Evolutionary conservation across 495 filamentous ascomycete genomes (phyloP).

Genomic region (Terfezia boudieri): DNA sequence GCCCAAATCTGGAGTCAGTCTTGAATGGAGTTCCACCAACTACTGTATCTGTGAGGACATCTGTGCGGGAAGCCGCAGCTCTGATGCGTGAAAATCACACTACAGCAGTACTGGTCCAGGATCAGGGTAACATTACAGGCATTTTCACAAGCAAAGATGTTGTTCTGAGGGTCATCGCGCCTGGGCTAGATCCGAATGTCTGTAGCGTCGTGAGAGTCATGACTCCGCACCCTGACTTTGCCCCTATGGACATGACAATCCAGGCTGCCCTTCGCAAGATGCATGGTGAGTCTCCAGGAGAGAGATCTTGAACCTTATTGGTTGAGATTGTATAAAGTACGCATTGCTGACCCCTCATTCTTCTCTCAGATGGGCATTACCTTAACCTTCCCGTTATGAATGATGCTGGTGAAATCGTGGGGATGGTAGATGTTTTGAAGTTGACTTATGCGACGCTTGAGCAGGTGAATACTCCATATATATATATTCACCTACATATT

Average conservation of each 20-base stretch:
- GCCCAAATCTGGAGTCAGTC: conserved; percentile 85
- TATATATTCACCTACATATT: conserved; percentile 5
- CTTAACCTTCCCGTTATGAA: conserved; percentile 98
- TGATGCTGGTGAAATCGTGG: conserved; percentile 85
- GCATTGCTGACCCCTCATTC: background rate
- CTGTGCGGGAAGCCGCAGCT: conserved; percentile 80
- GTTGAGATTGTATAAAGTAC: background rate
- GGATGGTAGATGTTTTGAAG: conserved; percentile 97
- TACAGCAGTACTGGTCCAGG: conserved; percentile 86
- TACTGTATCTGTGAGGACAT: conserved; percentile 84
- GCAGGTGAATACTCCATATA: conserved; percentile 41
- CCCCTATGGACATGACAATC: conserved; percentile 96
- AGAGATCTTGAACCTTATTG: background rate
- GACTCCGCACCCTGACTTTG: conserved; percentile 97
- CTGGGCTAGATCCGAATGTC: conserved; percentile 77
- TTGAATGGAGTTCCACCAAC: conserved; percentile 76
- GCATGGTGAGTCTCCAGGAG: conserved; percentile 88
- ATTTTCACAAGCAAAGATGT: conserved; percentile 99
- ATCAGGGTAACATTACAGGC: conserved; percentile 90
- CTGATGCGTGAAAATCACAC: conserved; percentile 98
- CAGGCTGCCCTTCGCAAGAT: conserved; percentile 95
- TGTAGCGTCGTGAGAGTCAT: conserved; percentile 97
- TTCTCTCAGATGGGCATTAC: conserved; percentile 67
- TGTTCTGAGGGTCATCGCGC: conserved; percentile 90
- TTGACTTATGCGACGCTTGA: conserved; percentile 94